Evolutionary conservation across 306 rosid species (phyloP).

Genomic region (Vigna trinervia): DNA sequence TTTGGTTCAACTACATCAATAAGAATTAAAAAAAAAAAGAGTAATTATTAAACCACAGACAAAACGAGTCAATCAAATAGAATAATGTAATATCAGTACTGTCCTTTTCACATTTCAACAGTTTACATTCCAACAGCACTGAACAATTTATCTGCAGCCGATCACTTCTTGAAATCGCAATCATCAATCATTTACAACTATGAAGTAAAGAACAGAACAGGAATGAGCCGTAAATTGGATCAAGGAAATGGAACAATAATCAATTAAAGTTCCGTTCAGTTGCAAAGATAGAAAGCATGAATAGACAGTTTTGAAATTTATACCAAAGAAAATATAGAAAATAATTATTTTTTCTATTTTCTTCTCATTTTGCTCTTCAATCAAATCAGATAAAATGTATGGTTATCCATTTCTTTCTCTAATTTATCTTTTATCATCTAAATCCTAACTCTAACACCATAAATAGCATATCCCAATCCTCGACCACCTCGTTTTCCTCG

Average conservation of each 20-base stretch:
- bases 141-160: constrained; percentile 12
- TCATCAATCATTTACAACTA: constrained; percentile 21
- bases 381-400: background rate
- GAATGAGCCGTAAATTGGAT: too few relatives aligned
- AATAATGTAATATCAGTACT: too few relatives aligned
- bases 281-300: background rate
- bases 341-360: background rate
- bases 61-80: too few relatives aligned
- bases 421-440: background rate
- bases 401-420: background rate
- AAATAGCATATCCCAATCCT: background rate
- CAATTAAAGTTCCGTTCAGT: background rate
- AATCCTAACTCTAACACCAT: background rate
- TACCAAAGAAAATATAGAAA: background rate
- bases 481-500: background rate
- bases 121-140: constrained; percentile 9
- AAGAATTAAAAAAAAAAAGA: too few relatives aligned
- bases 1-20: too few relatives aligned
- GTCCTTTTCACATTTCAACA: background rate
- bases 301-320: background rate
- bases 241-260: background rate
- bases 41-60: too few relatives aligned
- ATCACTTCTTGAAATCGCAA: background rate
- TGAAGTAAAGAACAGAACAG: background rate
- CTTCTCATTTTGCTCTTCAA: background rate